Evolutionary conservation across 805 yeast genomes (phyloP).

Genomic region (Pichia pseudocactophila): DNA sequence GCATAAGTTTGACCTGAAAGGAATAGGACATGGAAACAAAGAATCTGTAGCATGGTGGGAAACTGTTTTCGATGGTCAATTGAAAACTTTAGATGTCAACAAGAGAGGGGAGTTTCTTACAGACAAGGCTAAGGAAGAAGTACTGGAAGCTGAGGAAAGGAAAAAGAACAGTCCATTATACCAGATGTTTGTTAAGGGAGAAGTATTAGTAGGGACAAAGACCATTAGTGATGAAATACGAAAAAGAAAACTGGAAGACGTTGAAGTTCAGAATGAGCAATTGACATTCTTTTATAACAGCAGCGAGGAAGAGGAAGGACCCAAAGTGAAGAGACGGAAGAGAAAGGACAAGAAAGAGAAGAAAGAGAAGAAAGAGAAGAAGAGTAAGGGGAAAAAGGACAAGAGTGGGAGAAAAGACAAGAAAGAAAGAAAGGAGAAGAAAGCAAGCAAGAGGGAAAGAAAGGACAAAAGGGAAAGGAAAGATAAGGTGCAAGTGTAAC

Average conservation of each 20-base stretch:
- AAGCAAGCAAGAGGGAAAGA: constrained; percentile 5
- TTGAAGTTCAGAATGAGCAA: constrained; percentile 8
- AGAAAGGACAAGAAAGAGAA: constrained; percentile 20
- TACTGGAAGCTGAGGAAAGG: constrained; percentile 46
- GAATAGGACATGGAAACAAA: constrained; percentile 70
- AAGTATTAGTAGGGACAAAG: constrained; percentile 69
- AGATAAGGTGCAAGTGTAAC: too few species aligned
- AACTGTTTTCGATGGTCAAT: constrained; percentile 84
- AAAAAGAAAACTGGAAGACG: constrained; percentile 9
- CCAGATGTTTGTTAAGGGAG: constrained; percentile 80
- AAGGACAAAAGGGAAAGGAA: constrained; percentile 1
- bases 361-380: constrained; percentile 19
- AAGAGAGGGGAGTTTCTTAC: constrained; percentile 1
- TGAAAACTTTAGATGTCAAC: constrained; percentile 53
- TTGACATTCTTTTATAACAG: constrained; percentile 17
- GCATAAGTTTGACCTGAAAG: constrained; percentile 85
- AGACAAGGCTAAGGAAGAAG: constrained; percentile 31
- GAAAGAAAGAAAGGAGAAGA: constrained; percentile 12
- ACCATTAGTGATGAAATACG: constrained; percentile 23
- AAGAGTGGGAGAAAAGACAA: constrained; percentile 18
- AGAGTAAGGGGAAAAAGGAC: constrained; percentile 15
- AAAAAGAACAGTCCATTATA: constrained; percentile 48
- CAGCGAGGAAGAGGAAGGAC: constrained; percentile 22
- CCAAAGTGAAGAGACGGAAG: constrained; percentile 19
- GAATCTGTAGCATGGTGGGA: constrained; percentile 98